Conservation (phyloP, 306 rosid species). For the Bauhinia variegata region DNA sequence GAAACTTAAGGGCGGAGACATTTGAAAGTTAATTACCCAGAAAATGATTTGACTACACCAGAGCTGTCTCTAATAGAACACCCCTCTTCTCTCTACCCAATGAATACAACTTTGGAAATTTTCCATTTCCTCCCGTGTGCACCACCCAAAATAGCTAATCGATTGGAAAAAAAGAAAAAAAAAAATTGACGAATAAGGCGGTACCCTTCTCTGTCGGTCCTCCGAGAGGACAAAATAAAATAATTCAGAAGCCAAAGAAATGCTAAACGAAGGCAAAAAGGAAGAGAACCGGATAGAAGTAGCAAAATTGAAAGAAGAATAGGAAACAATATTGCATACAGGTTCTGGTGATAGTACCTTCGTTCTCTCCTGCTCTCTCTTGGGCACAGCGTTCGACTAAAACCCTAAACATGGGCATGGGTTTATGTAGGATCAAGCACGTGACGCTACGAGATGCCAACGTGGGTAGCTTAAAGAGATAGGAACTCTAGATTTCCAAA, state of each 20-base stretch:
- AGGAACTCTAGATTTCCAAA: no score
- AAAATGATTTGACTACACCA: constrained; percentile 16
- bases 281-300: not conserved
- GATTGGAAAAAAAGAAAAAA: constrained; percentile 10
- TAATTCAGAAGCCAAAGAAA: not conserved
- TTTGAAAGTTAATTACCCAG: not conserved
- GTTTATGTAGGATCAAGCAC: constrained; percentile 37
- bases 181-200: no score
- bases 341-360: constrained; percentile 37
- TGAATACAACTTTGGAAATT: not conserved
- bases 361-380: not conserved
- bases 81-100: no score
- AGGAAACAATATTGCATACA: not conserved
- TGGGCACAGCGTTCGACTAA: constrained; percentile 5
- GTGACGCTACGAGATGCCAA: not conserved
- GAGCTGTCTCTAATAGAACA: not conserved
- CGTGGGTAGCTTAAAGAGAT: no score
- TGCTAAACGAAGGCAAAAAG: not conserved
- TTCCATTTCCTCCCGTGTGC: constrained; percentile 10
- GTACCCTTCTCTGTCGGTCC: not conserved
- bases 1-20: not conserved
- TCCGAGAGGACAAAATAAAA: not conserved
- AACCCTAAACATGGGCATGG: constrained; percentile 66
- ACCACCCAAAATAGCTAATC: no score
- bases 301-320: not conserved